phyloP scores from a whole-genome alignment of 139 green algal genomes.

The Chlorella sp. region DNA sequence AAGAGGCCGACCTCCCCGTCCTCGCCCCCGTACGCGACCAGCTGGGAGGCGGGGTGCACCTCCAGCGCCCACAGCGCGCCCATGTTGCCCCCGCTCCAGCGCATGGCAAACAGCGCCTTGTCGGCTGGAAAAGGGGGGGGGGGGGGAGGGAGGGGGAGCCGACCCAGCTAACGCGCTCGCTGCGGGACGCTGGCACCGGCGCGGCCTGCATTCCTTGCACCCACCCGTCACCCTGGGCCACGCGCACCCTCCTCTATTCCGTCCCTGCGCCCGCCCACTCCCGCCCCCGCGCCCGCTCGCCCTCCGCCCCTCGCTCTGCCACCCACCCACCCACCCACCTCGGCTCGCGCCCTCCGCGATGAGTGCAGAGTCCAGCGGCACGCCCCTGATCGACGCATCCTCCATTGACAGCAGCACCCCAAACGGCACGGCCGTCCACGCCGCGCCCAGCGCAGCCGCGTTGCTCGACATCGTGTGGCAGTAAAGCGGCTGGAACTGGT shows the following conservation, averaged over 20 bases:
- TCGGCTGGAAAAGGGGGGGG: constrained; percentile 1
- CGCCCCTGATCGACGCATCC: constrained; percentile 27
- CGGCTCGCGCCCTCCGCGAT: too few species aligned
- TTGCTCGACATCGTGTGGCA: constrained; percentile 22
- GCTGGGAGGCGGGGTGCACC: constrained; percentile 4
- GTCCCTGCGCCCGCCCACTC: too few species aligned
- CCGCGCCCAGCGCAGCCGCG: constrained; percentile 7
- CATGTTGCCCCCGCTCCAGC: constrained; percentile 15
- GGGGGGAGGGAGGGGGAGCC: too few species aligned
- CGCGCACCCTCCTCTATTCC: too few species aligned
- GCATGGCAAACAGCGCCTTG: constrained; percentile 19
- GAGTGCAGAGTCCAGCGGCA: constrained; percentile 27
- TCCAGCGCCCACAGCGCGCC: constrained; percentile 20
- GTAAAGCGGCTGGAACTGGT: constrained; percentile 26
- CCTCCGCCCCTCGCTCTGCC: too few species aligned
- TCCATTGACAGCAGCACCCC: constrained; percentile 37
- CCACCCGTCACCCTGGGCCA: too few species aligned
- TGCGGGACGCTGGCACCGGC: too few species aligned
- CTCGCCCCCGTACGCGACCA: constrained; percentile 39
- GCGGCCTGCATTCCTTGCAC: too few species aligned
- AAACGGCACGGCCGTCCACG: constrained; percentile 21
- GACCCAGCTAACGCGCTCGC: too few species aligned
- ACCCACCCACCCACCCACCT: too few species aligned
- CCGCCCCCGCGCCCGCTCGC: too few species aligned
- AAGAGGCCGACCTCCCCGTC: constrained; percentile 40